Base-by-base conservation (phyloP, 257 asterid species). In the Euphrasia confusa region DNA sequence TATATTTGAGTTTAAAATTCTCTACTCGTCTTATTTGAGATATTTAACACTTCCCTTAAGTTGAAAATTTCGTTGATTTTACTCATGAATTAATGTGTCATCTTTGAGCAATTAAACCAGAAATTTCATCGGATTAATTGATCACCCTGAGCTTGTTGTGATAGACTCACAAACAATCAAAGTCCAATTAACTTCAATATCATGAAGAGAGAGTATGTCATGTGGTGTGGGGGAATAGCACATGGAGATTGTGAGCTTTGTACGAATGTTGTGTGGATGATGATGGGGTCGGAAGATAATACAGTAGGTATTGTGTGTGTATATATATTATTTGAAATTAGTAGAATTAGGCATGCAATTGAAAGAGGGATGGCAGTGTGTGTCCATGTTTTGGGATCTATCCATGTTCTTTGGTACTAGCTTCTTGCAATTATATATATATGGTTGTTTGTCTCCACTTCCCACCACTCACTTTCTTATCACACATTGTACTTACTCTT, bases 321-420 rank as follows among this genome's bases (percentile, higher is more conserved):
- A 21, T 21, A 21, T 21, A 21, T 21, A 21, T 21, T 85, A 83
- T 68, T n/a, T 48, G 4, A 48, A 11, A 48, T 48, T 48, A 48
- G 13, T 42, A 42, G 10, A 7, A n/a, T n/a, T n/a, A 7, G 10
- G 12, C 24, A 21, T 21, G 24, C 48, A 42, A 48, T 12, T 48
- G n/a, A 54, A 24, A 60, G 27, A 32, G 75, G 57, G 58, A 78
- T 73, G 85, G 87, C 74, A 61, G 70, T 73, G 81, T 83, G 83
- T 75, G 5, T 28, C 80, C 64, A 68, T 84, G 88, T 84, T 81
- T 72, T 27, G 85, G 97, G 96, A 87, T 90, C 92, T 90, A 81
- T 87, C 82, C 96, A 87, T 79, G 95, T 87, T 90, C 84, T 81
- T 83, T 72, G 78, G 58, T 72, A 65, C 33, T 28, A 28, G 71